Conservation (phyloP, 83 land plant species). For the Diphasiastrum complanatum region DNA sequence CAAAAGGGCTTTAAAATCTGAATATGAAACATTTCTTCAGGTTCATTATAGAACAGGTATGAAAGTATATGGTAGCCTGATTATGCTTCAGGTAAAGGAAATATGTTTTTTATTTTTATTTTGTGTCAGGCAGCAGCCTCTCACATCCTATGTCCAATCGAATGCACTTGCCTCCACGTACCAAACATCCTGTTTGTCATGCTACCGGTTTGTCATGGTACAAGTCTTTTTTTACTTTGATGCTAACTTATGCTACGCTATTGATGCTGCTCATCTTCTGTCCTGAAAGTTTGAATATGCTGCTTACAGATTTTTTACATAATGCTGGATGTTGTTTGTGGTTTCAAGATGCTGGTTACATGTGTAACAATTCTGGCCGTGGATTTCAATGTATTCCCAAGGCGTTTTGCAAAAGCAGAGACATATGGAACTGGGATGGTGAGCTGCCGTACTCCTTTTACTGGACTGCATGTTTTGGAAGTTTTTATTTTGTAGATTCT, state of each 20-base stretch:
- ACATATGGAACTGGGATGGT: conserved; percentile 90
- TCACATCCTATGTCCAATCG: no score
- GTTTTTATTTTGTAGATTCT: no score
- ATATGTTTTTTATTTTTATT: no score
- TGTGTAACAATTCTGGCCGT: conserved; percentile 91
- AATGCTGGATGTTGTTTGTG: not conserved
- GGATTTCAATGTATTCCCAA: conserved; percentile 85
- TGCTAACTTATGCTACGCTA: not conserved
- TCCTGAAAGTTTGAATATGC: not conserved
- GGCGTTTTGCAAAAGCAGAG: conserved; percentile 93
- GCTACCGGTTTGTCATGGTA: conserved; percentile 33
- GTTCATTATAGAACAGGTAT: no score
- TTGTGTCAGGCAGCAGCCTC: no score
- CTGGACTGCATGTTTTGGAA: conserved; percentile 1
- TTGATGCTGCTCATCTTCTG: not conserved
- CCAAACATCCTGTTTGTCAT: conserved; percentile 15
- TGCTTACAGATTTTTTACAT: not conserved
- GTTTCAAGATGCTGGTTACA: conserved; percentile 67
- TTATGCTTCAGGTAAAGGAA: no score
- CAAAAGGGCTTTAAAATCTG: no score
- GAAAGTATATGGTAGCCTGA: no score
- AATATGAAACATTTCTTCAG: no score
- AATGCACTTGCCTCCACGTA: no score
- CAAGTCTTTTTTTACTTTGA: not conserved
- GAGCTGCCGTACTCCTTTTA: conserved; percentile 10